Base-by-base conservation (phyloP, 2,329 filamentous ascomycete species). In the Penicillium rolfsii region DNA sequence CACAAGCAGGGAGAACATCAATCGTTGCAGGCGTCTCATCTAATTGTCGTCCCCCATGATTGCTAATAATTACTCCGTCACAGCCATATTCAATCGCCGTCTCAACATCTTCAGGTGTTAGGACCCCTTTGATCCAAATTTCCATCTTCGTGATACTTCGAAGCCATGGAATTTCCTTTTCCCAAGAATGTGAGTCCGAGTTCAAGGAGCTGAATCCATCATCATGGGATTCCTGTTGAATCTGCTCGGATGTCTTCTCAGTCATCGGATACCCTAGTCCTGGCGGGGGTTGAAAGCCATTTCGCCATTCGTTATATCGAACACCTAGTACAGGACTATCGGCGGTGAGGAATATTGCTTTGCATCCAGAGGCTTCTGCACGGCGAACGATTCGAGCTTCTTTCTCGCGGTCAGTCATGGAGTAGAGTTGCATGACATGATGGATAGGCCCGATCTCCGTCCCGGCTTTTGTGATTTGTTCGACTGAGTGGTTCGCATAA, bases 261-360 rank as follows among this genome's bases (percentile, higher is more conserved):
- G 68, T 53, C 63, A 71, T 83, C 6, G 79, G 79, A 60, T 75
- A 79, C 7, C 62, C 70, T 40, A 82, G 69, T 14, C 74, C 74
- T 14, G 74, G 69, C 0, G 82, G 82, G 3, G 82, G 71, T 14
- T 70, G 69, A 70, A 86, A 85, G 40, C 80, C 76, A 62, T 83
- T 84, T 2, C 83, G 77, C 65, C 79, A 80, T 68, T 87, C 83
- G 53, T 83, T 82, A 48, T 83, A 77, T 0, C 84, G 77, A 5
- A 80, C 76, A 0, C 84, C 84, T 0, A 86, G 76, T 2, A 84
- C 77, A 0, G 84, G 84, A 0, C 79, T 79, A 64, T 87, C 85
- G 1, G 84, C 82, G 0, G 84, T 83, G 2, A 87, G 70, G 38
- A 87, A 79, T 4, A 86, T 74, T 1, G 84, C 84, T 57, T 80